Evolutionary conservation across 441 rosid species (phyloP).

Genomic region (Sinapis alba): DNA sequence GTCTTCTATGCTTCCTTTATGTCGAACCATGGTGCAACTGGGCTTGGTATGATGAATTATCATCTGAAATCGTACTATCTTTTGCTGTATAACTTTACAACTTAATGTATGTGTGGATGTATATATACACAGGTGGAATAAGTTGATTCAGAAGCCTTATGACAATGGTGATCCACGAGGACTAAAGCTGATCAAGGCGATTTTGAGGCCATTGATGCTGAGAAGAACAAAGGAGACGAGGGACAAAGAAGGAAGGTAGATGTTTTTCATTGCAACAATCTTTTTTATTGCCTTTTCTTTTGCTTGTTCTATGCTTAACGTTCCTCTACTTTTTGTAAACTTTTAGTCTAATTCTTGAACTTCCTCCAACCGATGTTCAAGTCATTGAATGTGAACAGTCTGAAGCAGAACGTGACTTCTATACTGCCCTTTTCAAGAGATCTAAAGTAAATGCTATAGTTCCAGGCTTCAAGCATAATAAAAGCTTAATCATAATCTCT

Average conservation of each 20-base stretch:
- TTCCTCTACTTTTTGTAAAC: neutral
- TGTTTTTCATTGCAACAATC: neutral
- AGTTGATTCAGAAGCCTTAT: constrained; percentile 67
- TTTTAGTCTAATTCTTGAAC: constrained; percentile 69
- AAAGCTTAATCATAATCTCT: neutral
- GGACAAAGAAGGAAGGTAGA: constrained; percentile 65
- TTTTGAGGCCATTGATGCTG: constrained; percentile 70
- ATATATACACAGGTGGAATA: constrained; percentile 56
- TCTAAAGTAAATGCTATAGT: constrained; percentile 50
- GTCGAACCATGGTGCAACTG: constrained; percentile 87
- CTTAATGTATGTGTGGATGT: constrained; percentile 12
- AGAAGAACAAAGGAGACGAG: constrained; percentile 76
- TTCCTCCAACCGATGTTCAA: constrained; percentile 67
- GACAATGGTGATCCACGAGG: constrained; percentile 74
- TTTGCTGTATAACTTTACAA: neutral
- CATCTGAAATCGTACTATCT: neutral
- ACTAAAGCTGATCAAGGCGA: constrained; percentile 59
- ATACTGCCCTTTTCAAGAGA: constrained; percentile 67
- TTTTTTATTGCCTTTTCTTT: neutral
- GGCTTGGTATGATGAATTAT: constrained; percentile 56
- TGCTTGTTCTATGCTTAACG: constrained; percentile 3
- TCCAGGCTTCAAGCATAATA: neutral
- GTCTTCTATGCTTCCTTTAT: constrained; percentile 72
- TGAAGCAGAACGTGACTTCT: constrained; percentile 66
- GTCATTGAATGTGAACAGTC: constrained; percentile 64